A percentile compares a stretch with the other conserved stretches of the same genome.
Conservation (phyloP, 2,329 filamentous ascomycete species). For the Ramularia endophylla region DNA sequence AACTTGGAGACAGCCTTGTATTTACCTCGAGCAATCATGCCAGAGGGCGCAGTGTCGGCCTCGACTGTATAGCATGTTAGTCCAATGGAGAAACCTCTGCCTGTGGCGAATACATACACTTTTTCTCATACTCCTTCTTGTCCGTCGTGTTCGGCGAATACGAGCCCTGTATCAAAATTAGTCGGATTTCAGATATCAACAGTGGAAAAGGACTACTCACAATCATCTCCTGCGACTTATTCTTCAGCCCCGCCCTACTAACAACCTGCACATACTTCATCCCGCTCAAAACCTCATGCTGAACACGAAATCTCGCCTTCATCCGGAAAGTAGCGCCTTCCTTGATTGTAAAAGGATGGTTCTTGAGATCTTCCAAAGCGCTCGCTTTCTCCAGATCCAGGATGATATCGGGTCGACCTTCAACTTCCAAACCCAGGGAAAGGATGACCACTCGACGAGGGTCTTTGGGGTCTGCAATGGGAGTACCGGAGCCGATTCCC, state of each 20-base stretch:
- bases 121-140: slow-evolving; percentile 80
- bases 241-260: slow-evolving; percentile 79
- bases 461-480: slow-evolving; percentile 57
- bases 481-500: slow-evolving; percentile 62
- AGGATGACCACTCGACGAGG: slow-evolving; percentile 89
- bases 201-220: slow-evolving; percentile 47
- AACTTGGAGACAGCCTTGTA: slow-evolving; percentile 89
- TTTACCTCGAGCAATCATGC: slow-evolving; percentile 82
- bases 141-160: slow-evolving; percentile 90
- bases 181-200: neutral
- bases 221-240: slow-evolving; percentile 98
- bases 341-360: slow-evolving; percentile 96
- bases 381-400: slow-evolving; percentile 76
- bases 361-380: slow-evolving; percentile 71
- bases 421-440: slow-evolving; percentile 77
- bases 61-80: slow-evolving; percentile 56
- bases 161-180: slow-evolving; percentile 59
- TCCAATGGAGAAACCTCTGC: neutral
- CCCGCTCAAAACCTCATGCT: slow-evolving; percentile 92
- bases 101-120: slow-evolving; percentile 59
- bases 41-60: slow-evolving; percentile 83
- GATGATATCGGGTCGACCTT: slow-evolving; percentile 75
- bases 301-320: slow-evolving; percentile 89
- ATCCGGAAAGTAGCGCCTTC: slow-evolving; percentile 91
- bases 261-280: slow-evolving; percentile 94